A percentile compares a stretch with the other conserved stretches of the same genome.
These are phyloP conservation scores for Pseudogymnoascus sp. DNA, from an alignment of 2,329 filamentous ascomycete species.

Conservation along the genomic window DNA sequence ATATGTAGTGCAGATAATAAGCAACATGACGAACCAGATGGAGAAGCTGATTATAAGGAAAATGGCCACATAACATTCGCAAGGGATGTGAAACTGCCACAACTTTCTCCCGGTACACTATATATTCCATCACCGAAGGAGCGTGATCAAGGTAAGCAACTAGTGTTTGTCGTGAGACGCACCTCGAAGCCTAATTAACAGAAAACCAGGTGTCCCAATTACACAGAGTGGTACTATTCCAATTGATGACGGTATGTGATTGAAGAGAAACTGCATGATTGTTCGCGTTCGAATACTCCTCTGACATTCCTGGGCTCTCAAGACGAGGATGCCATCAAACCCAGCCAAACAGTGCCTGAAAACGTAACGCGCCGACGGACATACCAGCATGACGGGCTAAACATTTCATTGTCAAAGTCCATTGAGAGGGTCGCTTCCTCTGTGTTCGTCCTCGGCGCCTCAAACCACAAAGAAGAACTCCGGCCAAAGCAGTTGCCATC, in stretches of 20 bases:
- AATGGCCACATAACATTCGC: not conserved
- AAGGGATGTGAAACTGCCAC: not conserved
- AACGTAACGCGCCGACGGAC: not conserved
- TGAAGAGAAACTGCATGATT: not conserved
- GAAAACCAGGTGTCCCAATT: not conserved
- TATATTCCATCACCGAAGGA: not conserved
- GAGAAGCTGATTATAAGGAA: not conserved
- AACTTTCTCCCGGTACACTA: not conserved
- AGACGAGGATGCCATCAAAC: not conserved
- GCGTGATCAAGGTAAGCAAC: not conserved
- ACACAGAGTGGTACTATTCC: not conserved
- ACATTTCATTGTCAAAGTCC: not conserved
- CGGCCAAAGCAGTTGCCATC: not conserved
- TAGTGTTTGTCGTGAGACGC: not conserved
- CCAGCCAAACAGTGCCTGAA: not conserved
- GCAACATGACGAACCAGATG: not conserved
- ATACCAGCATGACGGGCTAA: not conserved
- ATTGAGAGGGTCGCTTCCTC: not conserved
- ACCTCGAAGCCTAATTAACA: not conserved
- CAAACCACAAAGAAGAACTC: not conserved
- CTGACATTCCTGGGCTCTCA: not conserved
- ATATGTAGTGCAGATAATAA: not conserved
- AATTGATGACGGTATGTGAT: not conserved
- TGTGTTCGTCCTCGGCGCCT: not conserved
- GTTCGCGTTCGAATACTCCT: not conserved